Percentiles rank a stretch among this genome's conserved stretches.
Evolutionary conservation across 305 asterid genomes (phyloP).

Genomic region (Stenogyne calaminthoides): DNA sequence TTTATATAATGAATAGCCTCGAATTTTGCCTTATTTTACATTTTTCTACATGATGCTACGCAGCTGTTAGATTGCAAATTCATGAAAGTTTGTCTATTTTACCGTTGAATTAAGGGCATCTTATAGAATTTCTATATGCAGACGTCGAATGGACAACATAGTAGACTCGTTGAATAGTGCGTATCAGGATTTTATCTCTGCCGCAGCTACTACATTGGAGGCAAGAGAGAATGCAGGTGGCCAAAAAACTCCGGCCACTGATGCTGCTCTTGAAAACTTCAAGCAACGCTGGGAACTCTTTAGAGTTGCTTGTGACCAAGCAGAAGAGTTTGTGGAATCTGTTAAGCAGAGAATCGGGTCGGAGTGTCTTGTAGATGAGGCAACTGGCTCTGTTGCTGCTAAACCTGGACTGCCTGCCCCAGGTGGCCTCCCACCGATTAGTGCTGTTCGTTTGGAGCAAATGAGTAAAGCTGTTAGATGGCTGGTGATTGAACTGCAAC

Average conservation of each 20-base stretch:
- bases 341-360: conserved; percentile 97
- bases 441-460: conserved; percentile 97
- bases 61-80: background rate
- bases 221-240: conserved; percentile 63
- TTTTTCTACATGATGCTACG: background rate
- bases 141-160: conserved; percentile 62
- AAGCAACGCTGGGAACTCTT: conserved; percentile 92
- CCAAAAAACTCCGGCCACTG: conserved; percentile 69
- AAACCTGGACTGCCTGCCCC: conserved; percentile 58
- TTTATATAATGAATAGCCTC: background rate
- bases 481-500: conserved; percentile 89
- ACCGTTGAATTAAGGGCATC: background rate
- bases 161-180: conserved; percentile 74
- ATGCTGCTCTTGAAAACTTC: conserved; percentile 80
- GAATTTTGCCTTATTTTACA: background rate
- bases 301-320: conserved; percentile 89
- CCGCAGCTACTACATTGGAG: conserved; percentile 71
- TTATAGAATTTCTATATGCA: conserved; percentile 10
- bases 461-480: conserved; percentile 98
- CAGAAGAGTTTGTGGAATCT: conserved; percentile 96
- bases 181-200: conserved; percentile 73
- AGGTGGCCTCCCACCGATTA: conserved; percentile 82
- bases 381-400: conserved; percentile 75
- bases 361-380: conserved; percentile 96
- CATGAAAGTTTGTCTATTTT: background rate